phyloP scores from a whole-genome alignment of 2,329 filamentous ascomycete species.

The Neofusicoccum umdonicola region DNA sequence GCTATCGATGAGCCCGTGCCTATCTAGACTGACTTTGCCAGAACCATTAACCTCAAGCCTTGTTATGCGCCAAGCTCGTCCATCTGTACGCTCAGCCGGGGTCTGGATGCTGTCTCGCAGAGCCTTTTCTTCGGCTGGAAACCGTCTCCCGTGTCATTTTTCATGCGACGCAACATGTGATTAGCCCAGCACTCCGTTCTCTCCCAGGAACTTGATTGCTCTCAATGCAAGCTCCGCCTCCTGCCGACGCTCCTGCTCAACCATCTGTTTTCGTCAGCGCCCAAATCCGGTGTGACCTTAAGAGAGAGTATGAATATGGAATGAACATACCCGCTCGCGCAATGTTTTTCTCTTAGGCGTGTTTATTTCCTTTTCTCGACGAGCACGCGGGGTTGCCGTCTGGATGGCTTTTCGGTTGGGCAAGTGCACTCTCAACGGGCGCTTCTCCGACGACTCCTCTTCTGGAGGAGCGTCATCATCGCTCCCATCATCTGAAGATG shows the following conservation, averaged over 20 bases:
- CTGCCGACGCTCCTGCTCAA: slow-evolving; percentile 47
- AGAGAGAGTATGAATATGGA: too few species aligned
- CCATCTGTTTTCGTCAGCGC: slow-evolving; percentile 22
- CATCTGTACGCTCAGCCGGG: not conserved
- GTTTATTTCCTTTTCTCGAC: slow-evolving; percentile 13
- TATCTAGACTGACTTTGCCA: not conserved
- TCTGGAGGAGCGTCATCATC: slow-evolving; percentile 39
- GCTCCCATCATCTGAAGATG: slow-evolving; percentile 21
- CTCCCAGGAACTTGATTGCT: slow-evolving; percentile 48
- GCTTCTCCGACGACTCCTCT: slow-evolving; percentile 30
- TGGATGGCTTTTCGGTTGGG: slow-evolving; percentile 5
- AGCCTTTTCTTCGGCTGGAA: not conserved
- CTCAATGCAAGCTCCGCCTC: slow-evolving; percentile 42
- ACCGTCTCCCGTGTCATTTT: not conserved
- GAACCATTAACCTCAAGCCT: not conserved
- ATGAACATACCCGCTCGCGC: slow-evolving; percentile 18
- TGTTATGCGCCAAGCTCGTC: not conserved
- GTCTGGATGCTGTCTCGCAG: not conserved
- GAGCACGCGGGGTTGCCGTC: slow-evolving; percentile 16
- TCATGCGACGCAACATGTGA: not conserved
- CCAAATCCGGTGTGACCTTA: slow-evolving; percentile 20
- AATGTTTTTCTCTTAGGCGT: slow-evolving; percentile 1
- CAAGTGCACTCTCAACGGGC: slow-evolving; percentile 14
- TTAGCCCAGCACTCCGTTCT: slow-evolving; percentile 27
- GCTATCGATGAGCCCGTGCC: not conserved